A percentile compares a stretch with the other conserved stretches of the same genome.
phyloP scores from a whole-genome alignment of 169 alveolate species.

The Plasmodium reichenowi region DNA sequence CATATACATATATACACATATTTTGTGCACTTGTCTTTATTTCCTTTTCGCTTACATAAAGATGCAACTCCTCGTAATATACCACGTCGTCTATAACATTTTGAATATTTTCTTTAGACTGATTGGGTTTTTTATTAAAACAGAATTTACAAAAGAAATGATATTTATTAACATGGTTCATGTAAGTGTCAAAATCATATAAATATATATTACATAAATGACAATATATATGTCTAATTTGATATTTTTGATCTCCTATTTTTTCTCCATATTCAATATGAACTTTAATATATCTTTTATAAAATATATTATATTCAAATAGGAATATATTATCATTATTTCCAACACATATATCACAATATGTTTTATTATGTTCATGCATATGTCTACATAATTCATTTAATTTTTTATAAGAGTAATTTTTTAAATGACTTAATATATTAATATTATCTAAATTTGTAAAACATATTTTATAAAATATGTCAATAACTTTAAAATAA shows the following conservation, averaged over 20 bases:
- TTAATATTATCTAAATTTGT: constrained; percentile 68
- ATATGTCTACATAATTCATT: constrained; percentile 54
- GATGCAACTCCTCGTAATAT: constrained; percentile 64
- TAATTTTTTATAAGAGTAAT: constrained; percentile 46
- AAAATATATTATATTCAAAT: constrained; percentile 73
- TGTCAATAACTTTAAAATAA: constrained; percentile 68
- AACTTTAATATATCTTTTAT: constrained; percentile 27
- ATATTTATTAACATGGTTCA: constrained; percentile 69
- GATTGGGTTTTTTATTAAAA: constrained; percentile 46
- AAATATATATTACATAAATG: constrained; percentile 60
- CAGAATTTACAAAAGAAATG: constrained; percentile 75
- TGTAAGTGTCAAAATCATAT: constrained; percentile 67
- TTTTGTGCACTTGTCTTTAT: neutral
- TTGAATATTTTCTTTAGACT: constrained; percentile 19
- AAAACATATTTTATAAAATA: constrained; percentile 60
- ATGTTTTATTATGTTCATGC: constrained; percentile 58
- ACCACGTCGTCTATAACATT: constrained; percentile 35
- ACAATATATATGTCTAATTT: constrained; percentile 74
- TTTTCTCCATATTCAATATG: constrained; percentile 73
- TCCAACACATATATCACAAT: constrained; percentile 75
- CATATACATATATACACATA: neutral
- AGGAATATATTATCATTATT: constrained; percentile 66
- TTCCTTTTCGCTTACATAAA: constrained; percentile 25
- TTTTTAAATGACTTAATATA: constrained; percentile 25
- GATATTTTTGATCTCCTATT: constrained; percentile 42